Evolutionary conservation across 164 flowering plant genomes (phyloP), one percentile per base, ranked within the genome.

Genomic region (Magnolia officinalis): DNA sequence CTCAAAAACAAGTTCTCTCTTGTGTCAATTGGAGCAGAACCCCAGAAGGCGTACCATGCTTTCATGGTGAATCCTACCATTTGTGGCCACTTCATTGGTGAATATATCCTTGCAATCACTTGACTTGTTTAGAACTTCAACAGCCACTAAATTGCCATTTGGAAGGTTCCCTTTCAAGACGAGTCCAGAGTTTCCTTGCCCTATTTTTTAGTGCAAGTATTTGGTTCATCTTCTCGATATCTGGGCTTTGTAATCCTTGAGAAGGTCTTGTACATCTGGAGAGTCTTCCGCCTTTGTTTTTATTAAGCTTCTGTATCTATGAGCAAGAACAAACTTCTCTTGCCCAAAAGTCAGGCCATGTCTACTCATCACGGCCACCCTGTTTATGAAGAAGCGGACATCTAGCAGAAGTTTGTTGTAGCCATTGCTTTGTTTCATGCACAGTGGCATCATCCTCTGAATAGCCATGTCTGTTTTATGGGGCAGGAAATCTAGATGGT

Each of bases 21-120:
- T 81, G 11, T 74, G 63, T 29, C 84, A 82, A 70, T 89, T 86
- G 2, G 86, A 81, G 80, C 88, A 89, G 52, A 86, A 88, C 18
- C 89, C 90, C 2, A 83, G 84, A 51, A 88, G 82, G 14, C 87
- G 83, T 37, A 85, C 85, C 4, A 88, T 84, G 78, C 88, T 87
- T 16, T 84, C 82, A 72, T 87, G 89, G 51, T 86, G 93, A 76
- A 89, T 83, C 50, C 81, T 86, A 66, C 94, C 91, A 8, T 88
- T 87, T 2, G 91, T 89, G 52, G 76, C 55, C 24, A 49, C 70
- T 50, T 74, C 76, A 50, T 74, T 74, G 37, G 64, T 74, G 70
- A 74, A 74, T 19, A 4, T 14, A 2, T 64, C 76, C 14, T 26
- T 31, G 59, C 31, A 55, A 9, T 49, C 24, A 2, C 29, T 74